Evolutionary conservation across 1,284 basidiomycete species (phyloP), one percentile per base, ranked within the genome.

Genomic region (Trichosporon ovoides): DNA sequence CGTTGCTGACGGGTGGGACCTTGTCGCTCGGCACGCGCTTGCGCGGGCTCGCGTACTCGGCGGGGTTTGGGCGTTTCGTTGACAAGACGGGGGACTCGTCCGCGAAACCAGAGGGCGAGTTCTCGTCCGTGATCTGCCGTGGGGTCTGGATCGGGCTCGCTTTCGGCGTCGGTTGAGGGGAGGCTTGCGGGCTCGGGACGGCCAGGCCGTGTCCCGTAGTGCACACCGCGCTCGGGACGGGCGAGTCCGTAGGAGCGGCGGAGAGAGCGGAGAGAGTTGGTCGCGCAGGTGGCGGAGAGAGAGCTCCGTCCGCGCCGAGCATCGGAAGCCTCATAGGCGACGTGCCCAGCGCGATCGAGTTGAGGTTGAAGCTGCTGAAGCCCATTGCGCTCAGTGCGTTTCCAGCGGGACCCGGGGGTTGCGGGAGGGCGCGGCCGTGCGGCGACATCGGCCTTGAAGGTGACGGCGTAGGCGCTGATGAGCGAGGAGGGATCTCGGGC

Each of bases 41-140:
- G 5, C 74, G 65, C 6, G 74, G 74, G 6, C 66, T 62, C 10
- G 70, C 46, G 13, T 71, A 60, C 28, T 74, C 74, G 6, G 64
- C 62, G 7, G 68, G 68, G 51, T 71, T 72, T 36, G 72, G 69
- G 12, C 74, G 65, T 51, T 76, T 76, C 16, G 43, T 48, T 16
- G 43, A 48, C 22, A 48, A 22, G 14, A 48, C 43, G 11, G 43
- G 43, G 14, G 43, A 48, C 14, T 48, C 43, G 24, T 31, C 43
- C 16, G 43, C 43, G 24, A 7, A 31, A 5, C 46, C 50, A 0
- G 55, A n/a, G 2, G 60, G 52, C 11, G 53, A 52, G 56, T 62
- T 66, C 46, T 69, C 69, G 46, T 69, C 56, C 11, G 31, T 20
- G 11, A 70, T 67, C 0, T 70, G 63, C 22, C 59, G 58, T 1